Percentiles rank a stretch among this genome's conserved stretches.
Conservation (phyloP, 805 yeast genomes). For the Candida saitoana region DNA sequence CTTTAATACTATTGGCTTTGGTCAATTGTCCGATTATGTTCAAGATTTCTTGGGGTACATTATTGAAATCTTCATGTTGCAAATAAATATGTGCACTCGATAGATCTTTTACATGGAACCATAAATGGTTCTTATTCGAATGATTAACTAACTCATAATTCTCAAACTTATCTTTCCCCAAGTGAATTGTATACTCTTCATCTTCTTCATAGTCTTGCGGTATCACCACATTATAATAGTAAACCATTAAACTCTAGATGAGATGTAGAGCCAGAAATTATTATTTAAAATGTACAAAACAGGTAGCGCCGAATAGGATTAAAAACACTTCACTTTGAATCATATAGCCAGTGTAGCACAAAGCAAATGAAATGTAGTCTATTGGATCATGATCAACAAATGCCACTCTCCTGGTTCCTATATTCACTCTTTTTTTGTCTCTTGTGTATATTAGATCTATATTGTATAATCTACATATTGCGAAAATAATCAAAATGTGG, state of each 20-base stretch:
- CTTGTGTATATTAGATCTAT: too few relatives aligned
- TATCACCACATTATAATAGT: slow-evolving; percentile 21
- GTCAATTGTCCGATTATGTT: slow-evolving; percentile 61
- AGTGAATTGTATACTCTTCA: slow-evolving; percentile 41
- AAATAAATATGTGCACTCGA: slow-evolving; percentile 77
- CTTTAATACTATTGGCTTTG: slow-evolving; percentile 73
- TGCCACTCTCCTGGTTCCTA: too few relatives aligned
- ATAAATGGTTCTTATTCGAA: slow-evolving; percentile 62
- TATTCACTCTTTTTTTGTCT: too few relatives aligned
- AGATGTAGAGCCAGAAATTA: too few relatives aligned
- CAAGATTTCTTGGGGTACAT: slow-evolving; percentile 42
- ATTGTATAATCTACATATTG: too few relatives aligned
- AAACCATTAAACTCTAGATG: too few relatives aligned
- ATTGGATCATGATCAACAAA: too few relatives aligned
- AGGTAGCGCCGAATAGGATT: too few relatives aligned
- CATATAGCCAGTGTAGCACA: too few relatives aligned
- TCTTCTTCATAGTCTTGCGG: slow-evolving; percentile 18
- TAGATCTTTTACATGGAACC: slow-evolving; percentile 79
- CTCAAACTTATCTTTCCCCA: slow-evolving; percentile 75
- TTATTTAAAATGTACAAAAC: too few relatives aligned
- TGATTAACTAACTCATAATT: slow-evolving; percentile 51
- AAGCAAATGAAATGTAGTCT: too few relatives aligned
- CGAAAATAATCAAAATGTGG: too few relatives aligned
- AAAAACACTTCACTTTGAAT: not conserved
- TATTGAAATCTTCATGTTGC: slow-evolving; percentile 44